Conservation (phyloP, 768 basidiomycete species). For the Mrakia gelida region DNA sequence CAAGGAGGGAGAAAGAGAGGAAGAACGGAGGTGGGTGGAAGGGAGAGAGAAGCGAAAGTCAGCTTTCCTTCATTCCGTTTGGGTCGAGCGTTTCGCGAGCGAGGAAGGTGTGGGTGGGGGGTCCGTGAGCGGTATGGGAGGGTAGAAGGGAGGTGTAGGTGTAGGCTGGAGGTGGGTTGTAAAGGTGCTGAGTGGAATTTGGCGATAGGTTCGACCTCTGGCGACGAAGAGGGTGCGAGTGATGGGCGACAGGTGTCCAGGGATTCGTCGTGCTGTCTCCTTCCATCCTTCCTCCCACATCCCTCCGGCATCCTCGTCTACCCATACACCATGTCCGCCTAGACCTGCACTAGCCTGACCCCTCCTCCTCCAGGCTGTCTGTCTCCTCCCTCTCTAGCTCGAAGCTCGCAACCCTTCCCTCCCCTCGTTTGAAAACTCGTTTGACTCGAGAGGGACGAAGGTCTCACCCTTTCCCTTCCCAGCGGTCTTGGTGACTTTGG, state of each 20-base stretch:
- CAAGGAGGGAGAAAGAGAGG: background rate
- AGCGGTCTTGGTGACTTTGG: conserved; percentile 11
- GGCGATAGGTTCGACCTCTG: conserved; percentile 10
- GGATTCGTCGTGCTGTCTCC: background rate
- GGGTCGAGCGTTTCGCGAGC: background rate
- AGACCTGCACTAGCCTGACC: background rate
- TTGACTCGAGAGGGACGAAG: background rate
- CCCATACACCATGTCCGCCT: background rate
- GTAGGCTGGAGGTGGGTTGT: background rate
- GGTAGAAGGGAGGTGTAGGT: background rate
- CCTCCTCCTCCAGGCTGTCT: background rate
- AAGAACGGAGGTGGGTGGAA: background rate
- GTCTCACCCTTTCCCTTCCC: conserved; percentile 14
- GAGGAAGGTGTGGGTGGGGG: background rate
- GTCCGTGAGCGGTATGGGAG: background rate
- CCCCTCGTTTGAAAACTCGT: background rate
- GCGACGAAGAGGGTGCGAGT: background rate
- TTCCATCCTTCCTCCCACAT: background rate
- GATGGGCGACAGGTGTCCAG: background rate
- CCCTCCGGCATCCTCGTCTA: background rate
- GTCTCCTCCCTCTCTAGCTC: background rate
- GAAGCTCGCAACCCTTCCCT: background rate
- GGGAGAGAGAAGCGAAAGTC: background rate
- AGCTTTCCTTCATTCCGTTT: background rate
- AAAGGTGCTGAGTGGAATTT: background rate